Evolutionary conservation across 2,329 filamentous ascomycete species (phyloP), one percentile per base, ranked within the genome.

Genomic region (Epichloe bromicola): DNA sequence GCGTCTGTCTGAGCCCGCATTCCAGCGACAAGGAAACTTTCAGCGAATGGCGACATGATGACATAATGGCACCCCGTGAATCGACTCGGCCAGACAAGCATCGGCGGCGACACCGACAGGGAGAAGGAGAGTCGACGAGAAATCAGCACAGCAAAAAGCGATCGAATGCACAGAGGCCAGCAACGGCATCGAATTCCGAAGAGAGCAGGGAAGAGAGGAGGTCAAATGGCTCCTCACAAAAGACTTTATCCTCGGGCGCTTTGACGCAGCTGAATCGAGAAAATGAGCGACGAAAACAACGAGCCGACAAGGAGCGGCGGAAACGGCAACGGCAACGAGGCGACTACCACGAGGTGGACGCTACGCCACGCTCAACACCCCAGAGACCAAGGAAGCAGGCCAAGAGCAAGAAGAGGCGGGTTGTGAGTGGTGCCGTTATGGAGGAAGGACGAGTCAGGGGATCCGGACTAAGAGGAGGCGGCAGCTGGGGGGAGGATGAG

Each of bases 401-500:
- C 41, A 67, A 61, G 49, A 65, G 65, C 41, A 75, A 74, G 56
- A 79, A 80, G 60, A 74, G 74, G 51, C 71, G 85, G 54, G 72
- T 86, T n/a, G 82, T 85, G 19, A 88, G 84, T 55, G 84, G 83
- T 19, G 81, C 82, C 0, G 67, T 84, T 17, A 69, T 85, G 57
- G 85, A 88, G 60, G 84, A 88, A 63, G 84, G 83, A 0, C 66
- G 70, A n/a, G 66, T 65, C 6, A 62, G 57, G 19, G 46, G 48
- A 11, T 65, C 65, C 5, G 65, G 63, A 2, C 49, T 76, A 5
- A 64, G 74, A 53, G 74, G 74, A 5, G 73, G 74, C 3, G 69
- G 68, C 19, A 62, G 60, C 14, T 64, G 64, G 57, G 48, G 62
- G 48, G 62, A 65, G 2, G 61, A 76, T 60, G 70, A 74, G 59